Evolutionary conservation across 2,329 filamentous ascomycete genomes (phyloP).

Genomic region (Diaporthe velutina): DNA sequence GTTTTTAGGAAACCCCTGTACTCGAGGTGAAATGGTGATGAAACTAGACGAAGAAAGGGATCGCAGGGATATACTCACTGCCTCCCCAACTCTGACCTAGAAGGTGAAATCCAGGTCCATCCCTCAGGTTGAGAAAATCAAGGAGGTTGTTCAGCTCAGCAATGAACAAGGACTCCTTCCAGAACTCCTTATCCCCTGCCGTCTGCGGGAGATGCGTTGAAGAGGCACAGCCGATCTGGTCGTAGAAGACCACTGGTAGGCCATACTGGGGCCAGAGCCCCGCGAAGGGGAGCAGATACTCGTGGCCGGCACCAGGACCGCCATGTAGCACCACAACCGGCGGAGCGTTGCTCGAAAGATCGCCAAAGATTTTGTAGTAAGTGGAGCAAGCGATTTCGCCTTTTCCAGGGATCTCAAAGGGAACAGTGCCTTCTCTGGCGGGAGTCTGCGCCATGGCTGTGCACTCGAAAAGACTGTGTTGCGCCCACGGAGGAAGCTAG

Average conservation of each 20-base stretch:
- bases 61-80: neutral
- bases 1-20: too few species aligned
- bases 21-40: too few species aligned
- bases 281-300: constrained; percentile 50
- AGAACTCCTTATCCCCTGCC: constrained; percentile 31
- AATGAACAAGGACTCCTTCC: constrained; percentile 43
- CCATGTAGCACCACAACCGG: constrained; percentile 49
- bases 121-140: constrained; percentile 38
- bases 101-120: constrained; percentile 39
- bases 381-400: constrained; percentile 11
- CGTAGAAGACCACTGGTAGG: constrained; percentile 40
- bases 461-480: too few species aligned
- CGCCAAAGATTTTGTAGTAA: constrained; percentile 37
- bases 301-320: constrained; percentile 58
- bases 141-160: constrained; percentile 44
- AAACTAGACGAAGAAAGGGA: too few species aligned
- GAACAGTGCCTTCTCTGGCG: constrained; percentile 18
- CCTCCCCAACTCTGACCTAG: constrained; percentile 33
- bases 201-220: too few species aligned
- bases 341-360: constrained; percentile 9
- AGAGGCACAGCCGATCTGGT: too few species aligned
- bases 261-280: constrained; percentile 34
- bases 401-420: constrained; percentile 13
- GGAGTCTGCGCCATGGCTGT: neutral
- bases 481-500: too few species aligned